Evolutionary conservation across 768 basidiomycete genomes (phyloP).

Genomic region (Dentipellis sp.): DNA sequence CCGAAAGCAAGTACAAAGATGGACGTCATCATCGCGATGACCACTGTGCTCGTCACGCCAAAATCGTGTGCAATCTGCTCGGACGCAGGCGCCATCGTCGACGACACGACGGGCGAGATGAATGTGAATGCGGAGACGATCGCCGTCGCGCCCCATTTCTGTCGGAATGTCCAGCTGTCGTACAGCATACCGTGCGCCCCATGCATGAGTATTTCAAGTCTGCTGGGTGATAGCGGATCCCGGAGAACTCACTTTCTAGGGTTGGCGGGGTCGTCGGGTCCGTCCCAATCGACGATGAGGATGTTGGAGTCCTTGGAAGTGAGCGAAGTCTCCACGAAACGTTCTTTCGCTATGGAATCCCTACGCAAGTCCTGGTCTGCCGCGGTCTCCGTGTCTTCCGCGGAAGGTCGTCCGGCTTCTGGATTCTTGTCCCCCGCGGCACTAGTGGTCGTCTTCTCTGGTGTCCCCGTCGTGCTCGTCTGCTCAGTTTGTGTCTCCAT

Average conservation of each 20-base stretch:
- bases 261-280: conserved; percentile 7
- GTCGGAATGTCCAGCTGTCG: conserved; percentile 5
- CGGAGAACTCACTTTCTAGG: conserved; percentile 5
- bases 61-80: conserved; percentile 42
- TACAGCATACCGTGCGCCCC: neutral
- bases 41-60: conserved; percentile 37
- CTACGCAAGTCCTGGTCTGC: no score
- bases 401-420: no score
- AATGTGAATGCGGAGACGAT: conserved; percentile 16
- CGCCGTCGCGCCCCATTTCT: conserved; percentile 31
- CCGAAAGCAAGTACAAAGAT: conserved; percentile 50
- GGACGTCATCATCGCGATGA: conserved; percentile 44
- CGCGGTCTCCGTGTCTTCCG: no score
- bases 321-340: no score
- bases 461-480: no score
- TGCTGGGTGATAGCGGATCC: neutral
- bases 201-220: neutral
- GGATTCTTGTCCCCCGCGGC: no score
- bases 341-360: no score
- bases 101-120: conserved; percentile 26
- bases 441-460: no score
- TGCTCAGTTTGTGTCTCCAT: no score
- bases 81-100: conserved; percentile 65
- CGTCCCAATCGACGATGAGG: conserved; percentile 5
- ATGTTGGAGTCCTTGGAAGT: neutral